Base-by-base conservation (phyloP, 345 rosid genomes). In the Linum trigynum region DNA sequence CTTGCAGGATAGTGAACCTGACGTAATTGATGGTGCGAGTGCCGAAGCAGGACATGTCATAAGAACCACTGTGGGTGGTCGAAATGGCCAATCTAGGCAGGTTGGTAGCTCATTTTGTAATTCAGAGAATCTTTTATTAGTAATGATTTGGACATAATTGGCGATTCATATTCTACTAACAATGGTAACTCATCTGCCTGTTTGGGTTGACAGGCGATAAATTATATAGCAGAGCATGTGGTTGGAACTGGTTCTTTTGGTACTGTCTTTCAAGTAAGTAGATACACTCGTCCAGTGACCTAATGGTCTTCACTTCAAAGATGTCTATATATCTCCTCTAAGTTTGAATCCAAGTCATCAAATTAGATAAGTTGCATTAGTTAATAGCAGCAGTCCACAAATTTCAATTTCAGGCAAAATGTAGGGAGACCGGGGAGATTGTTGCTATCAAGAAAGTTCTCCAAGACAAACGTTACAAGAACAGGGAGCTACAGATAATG, bases 361-460 rank as follows among this genome's bases (percentile, higher is more conserved):
- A 36, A 53, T 45, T 38, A 42, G 1, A 23, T 7, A 4, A 38
- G 50, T 76, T 70, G 32, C 5, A 39, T 63, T 59, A 2, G 7
- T 61, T 69, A 66, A 66, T 58, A 53, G 38, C 23, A n/a, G n/a
- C 57, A 5, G 55, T 64, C 70, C 70, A 59, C 12, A 48, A 72
- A 70, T 65, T 77, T 60, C 67, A 65, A 66, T 62, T 37, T 67
- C 83, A 94, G 99, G 99, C 99, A 16, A 94, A 90, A 80, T 94
- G 97, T 72, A 75, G 90, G 69, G 99, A 94, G 86, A 88, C 96
- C 16, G 99, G 95, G 66, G 99, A 90, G 70, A 79, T 82, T 59
- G 90, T 94, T 64, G 97, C 99, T 65, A 94, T 94, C 63, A 94
- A 94, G 85, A 94, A 94, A 85, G 99, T 94, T 72, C 88, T 94